Base-by-base conservation (phyloP, 768 basidiomycete genomes). In the Exidia glandulosa region DNA sequence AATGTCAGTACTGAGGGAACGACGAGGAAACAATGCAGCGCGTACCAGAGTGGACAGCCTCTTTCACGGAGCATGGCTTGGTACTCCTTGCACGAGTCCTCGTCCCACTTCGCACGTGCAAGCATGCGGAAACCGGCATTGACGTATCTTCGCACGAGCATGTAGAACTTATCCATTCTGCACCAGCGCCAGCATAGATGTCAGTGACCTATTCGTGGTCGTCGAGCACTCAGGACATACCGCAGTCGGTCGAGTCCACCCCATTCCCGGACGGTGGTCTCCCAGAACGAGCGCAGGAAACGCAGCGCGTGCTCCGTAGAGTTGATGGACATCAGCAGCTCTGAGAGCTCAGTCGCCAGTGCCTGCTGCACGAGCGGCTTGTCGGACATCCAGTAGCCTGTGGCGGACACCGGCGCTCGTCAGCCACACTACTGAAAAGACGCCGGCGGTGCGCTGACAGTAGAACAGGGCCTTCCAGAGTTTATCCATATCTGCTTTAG, bases 321-420 rank as follows among this genome's bases (percentile, higher is more conserved):
- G 30, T 80, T 74, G 48, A 94, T 90, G 10, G 77, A 80, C 55
- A 97, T 74, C 4, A 94, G 67, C 37, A 97, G 76, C 63, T 91
- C 85, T 19, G 95, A 88, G 37, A 99, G 74, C 65, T 94, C 90
- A 16, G 80, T 77, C 0, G 95, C 92, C 16, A 99, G 80, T 14
- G 85, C 86, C 70, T 98, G 95, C 70, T 98, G 95, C 7, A 97
- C 89, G 9, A 94, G 80, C 3, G 94, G 94, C 69, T 98, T 99
- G 74, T 99, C 95, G 10, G 94, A 97, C 94, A 97, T 97, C 94
- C 95, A 99, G 74, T 94, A 98, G 70, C 95, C 94, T 96, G 64
- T 9, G 13, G 25, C 19, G 19, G 19, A 45, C 41, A 45, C 7
- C 14, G 5, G 50, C 34, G 50, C 10, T 14, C 50, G 50, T 25